phyloP scores from a whole-genome alignment of 129 eudicot genomes.

The Lactuca saligna region DNA sequence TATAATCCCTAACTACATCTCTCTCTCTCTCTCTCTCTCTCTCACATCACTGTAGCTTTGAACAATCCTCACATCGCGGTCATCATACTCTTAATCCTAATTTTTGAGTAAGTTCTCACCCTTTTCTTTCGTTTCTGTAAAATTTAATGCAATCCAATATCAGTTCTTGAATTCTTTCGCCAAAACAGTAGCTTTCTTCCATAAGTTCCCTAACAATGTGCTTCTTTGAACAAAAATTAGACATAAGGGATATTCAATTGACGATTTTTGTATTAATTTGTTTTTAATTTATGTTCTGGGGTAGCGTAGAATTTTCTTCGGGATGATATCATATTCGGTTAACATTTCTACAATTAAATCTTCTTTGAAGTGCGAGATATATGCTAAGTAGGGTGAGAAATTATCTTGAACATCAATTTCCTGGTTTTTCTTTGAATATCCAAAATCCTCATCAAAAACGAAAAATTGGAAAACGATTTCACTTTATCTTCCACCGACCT shows the following conservation, averaged over 20 bases:
- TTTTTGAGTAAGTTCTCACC: slow-evolving; percentile 7
- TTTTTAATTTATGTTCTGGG: not conserved
- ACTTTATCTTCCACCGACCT: not conserved
- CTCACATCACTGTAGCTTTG: not conserved
- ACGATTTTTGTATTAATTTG: not conserved
- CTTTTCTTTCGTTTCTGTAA: not conserved
- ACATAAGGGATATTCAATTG: not conserved
- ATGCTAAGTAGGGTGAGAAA: slow-evolving; percentile 77
- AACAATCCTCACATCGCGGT: not conserved
- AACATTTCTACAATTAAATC: slow-evolving; percentile 43
- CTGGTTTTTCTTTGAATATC: slow-evolving; percentile 57
- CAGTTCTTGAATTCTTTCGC: not conserved
- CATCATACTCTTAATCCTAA: not conserved
- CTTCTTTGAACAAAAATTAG: not conserved
- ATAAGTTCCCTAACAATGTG: not conserved
- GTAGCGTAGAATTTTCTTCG: not conserved
- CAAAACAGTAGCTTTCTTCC: not conserved
- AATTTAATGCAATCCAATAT: not conserved
- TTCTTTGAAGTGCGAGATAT: slow-evolving; percentile 66
- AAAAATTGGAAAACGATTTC: no score
- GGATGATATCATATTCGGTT: not conserved
- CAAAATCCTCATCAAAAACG: no score
- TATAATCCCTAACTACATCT: slow-evolving; percentile 9
- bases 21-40: not conserved
- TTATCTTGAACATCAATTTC: slow-evolving; percentile 67